These are phyloP conservation scores for Yarrowia bubula DNA, from an alignment of 805 yeast genomes.

Conservation along the genomic window DNA sequence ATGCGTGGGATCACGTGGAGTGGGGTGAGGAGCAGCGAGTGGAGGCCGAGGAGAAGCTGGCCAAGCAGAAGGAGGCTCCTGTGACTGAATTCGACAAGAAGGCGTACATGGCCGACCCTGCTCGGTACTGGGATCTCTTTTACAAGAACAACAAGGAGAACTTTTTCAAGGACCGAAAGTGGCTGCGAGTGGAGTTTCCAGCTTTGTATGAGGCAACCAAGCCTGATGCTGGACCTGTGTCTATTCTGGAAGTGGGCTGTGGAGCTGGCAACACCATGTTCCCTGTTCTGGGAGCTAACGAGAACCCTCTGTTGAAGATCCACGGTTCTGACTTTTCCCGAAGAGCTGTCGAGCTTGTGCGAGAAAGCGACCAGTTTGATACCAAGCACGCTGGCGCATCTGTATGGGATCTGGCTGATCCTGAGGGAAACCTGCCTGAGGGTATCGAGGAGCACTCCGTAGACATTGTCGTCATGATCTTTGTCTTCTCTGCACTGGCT, in stretches of 20 bases:
- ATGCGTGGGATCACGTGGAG: slow-evolving; percentile 97
- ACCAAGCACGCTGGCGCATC: slow-evolving; percentile 69
- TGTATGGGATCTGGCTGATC: slow-evolving; percentile 93
- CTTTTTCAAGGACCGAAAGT: slow-evolving; percentile 93
- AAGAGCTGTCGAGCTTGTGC: slow-evolving; percentile 85
- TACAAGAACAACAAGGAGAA: slow-evolving; percentile 88
- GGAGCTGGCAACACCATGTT: slow-evolving; percentile 98
- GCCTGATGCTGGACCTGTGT: slow-evolving; percentile 63
- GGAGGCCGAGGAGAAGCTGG: slow-evolving; percentile 71
- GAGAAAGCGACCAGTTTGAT: slow-evolving; percentile 58
- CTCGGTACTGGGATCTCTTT: slow-evolving; percentile 91
- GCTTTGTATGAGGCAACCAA: slow-evolving; percentile 73
- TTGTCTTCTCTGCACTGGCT: slow-evolving; percentile 86
- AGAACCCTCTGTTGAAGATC: slow-evolving; percentile 70
- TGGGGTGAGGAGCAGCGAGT: slow-evolving; percentile 89
- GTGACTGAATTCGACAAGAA: slow-evolving; percentile 83
- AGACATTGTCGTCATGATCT: slow-evolving; percentile 91
- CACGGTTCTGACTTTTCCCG: slow-evolving; percentile 88
- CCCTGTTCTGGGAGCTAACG: slow-evolving; percentile 80
- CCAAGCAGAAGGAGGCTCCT: slow-evolving; percentile 73
- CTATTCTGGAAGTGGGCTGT: slow-evolving; percentile 90
- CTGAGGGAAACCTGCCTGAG: slow-evolving; percentile 72
- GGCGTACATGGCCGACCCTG: slow-evolving; percentile 79
- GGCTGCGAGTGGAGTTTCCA: slow-evolving; percentile 96
- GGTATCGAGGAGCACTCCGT: slow-evolving; percentile 77